Base-by-base conservation (phyloP, 345 rosid genomes). In the Boechera divaricarpa region DNA sequence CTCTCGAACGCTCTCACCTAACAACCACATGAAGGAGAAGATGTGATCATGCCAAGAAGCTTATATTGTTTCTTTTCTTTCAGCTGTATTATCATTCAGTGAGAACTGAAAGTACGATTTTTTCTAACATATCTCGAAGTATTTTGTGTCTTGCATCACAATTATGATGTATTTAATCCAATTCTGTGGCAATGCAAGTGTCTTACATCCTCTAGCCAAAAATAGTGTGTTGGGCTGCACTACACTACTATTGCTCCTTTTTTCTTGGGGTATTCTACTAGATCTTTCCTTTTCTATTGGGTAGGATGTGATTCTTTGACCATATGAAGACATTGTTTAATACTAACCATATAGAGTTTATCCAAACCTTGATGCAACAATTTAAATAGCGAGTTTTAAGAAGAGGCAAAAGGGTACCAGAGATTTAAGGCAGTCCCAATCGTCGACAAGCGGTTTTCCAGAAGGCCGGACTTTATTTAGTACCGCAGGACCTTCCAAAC, bases 1-100 rank as follows among this genome's bases (percentile, higher is more conserved):
- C 63, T 81, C 82, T 95, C 99, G 42, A 89, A 94, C 47, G 88
- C 90, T 78, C 98, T 82, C 74, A 92, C 97, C 98, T 94, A 86
- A 35, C 68, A 35, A 29, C 9, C 16, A 74, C 56, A 48, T 26
- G 13, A 74, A 77, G 1, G 26, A 48, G 44, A 38, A 68, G 35
- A 75, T 60, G 15, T 67, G 10, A 76, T 32, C 69, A 76, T 52
- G 60, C 54, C 31, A n/a, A 61, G 36, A 57, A 12, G 56, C 33
- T 42, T 53, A 5, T 33, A 33, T 33, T 5, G 5, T 31, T 31
- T 31, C 33, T 31, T 31, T 33, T 33, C 6, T 38, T 35, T 35
- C 38, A 35, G 2, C 7, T 45, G 13, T 45, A 13, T 35, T 6
- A 13, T 2, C 4, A 0, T 51, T 3, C 2, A 51, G 7, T 51